A percentile compares a stretch with the other conserved stretches of the same genome.
Conservation (phyloP, 1,284 basidiomycete species). For the Trichosporon sp. region DNA sequence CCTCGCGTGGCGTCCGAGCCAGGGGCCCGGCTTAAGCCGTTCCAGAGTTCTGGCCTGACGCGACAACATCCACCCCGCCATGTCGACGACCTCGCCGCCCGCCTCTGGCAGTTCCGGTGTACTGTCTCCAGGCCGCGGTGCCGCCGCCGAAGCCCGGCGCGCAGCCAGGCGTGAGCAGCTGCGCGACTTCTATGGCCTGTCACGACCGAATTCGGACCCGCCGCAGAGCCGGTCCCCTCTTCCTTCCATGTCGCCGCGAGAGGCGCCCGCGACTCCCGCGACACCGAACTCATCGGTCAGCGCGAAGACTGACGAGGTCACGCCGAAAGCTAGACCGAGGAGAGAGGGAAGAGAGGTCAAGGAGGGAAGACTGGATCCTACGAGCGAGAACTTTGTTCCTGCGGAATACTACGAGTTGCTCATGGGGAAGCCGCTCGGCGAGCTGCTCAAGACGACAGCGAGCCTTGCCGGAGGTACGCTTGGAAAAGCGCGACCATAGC, state of each 20-base stretch:
- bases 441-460: constrained; percentile 46
- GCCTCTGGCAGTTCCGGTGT: constrained; percentile 19
- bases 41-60: neutral
- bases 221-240: constrained; percentile 1
- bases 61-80: neutral
- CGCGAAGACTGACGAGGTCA: neutral
- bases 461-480: constrained; percentile 42
- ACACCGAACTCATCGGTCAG: neutral
- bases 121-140: constrained; percentile 23
- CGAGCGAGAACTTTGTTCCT: constrained; percentile 39
- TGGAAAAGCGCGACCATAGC: constrained; percentile 19
- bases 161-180: constrained; percentile 47
- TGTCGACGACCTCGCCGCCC: constrained; percentile 19
- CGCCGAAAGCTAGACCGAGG: neutral
- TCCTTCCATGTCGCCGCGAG: neutral
- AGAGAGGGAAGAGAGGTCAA: neutral
- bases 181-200: constrained; percentile 49
- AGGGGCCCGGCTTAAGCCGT: neutral
- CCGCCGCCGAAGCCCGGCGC: constrained; percentile 37
- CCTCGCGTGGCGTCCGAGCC: neutral
- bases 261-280: constrained; percentile 10
- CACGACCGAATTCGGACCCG: neutral
- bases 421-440: constrained; percentile 42
- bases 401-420: constrained; percentile 52
- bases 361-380: neutral